Conservation (phyloP, 352 stramenopile genomes). For the Peronosclerospora sorghi region DNA sequence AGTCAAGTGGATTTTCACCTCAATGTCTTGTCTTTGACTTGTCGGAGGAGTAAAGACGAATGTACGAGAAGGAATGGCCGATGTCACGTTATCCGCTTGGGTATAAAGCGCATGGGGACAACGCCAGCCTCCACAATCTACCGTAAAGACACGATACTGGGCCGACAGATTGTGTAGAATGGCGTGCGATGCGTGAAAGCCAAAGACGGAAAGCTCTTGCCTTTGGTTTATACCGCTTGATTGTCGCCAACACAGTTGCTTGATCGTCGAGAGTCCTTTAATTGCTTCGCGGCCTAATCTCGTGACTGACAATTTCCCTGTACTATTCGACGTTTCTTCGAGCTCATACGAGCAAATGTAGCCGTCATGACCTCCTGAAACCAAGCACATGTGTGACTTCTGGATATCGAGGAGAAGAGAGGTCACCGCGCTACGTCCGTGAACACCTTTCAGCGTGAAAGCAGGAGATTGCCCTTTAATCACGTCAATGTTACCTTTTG, state of each 20-base stretch:
- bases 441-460: slow-evolving; percentile 34
- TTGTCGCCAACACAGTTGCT: slow-evolving; percentile 38
- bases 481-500: neutral
- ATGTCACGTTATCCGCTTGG: neutral
- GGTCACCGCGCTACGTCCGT: slow-evolving; percentile 62
- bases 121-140: slow-evolving; percentile 77
- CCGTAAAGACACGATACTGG: slow-evolving; percentile 62
- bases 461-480: slow-evolving; percentile 4
- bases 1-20: slow-evolving; percentile 63
- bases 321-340: slow-evolving; percentile 7
- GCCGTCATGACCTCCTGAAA: slow-evolving; percentile 72
- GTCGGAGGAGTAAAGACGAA: slow-evolving; percentile 63
- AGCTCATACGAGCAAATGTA: slow-evolving; percentile 60
- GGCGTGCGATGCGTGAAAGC: slow-evolving; percentile 65
- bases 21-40: slow-evolving; percentile 34
- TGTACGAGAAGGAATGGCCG: slow-evolving; percentile 33
- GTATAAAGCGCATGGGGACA: slow-evolving; percentile 52
- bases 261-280: slow-evolving; percentile 69
- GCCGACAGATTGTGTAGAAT: slow-evolving; percentile 65
- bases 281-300: slow-evolving; percentile 53
- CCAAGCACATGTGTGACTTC: slow-evolving; percentile 15
- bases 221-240: neutral
- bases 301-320: slow-evolving; percentile 21
- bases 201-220: slow-evolving; percentile 64
- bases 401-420: slow-evolving; percentile 26